Base-by-base conservation (phyloP, 768 basidiomycete genomes). In the Mrakia gelida region DNA sequence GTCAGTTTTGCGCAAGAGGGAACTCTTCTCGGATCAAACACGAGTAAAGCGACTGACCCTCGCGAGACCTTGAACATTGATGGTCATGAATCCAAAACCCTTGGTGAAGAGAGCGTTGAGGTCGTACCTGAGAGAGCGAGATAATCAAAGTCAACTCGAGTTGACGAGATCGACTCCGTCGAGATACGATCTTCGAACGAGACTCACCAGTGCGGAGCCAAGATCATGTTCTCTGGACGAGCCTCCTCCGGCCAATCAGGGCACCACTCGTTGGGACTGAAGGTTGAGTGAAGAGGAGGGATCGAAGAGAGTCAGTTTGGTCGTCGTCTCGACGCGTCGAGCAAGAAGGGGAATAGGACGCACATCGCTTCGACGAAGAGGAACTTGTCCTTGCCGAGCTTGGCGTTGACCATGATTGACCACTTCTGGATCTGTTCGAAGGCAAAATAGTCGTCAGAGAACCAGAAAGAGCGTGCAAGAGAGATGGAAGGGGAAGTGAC, bases 61-160 rank as follows among this genome's bases (percentile, higher is more conserved):
- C 0, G 96, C 92, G 21, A 98, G 85, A 0, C 92, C 94, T 86
- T 98, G 96, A 0, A 98, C 95, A 82, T 98, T 96, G 62, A 94
- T 92, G 0, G 90, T 90, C 84, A 98, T 92, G 81, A 92, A 88
- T 0, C 56, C 34, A 11, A 73, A 73, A 8, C 54, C 32, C 61
- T 97, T 97, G 34, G 85, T 84, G 85, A 98, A 98, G 10, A 99
- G 86, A 10, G 90, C 89, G 75, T 95, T 91, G 10, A 99, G 88
- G 82, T 98, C 96, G 80, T 99, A 98, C 92, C 92, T 94, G 75
- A 9, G 7, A 28, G 59, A 26, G 18, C 8, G 45, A 59, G 38
- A 4, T 43, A 10, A 45, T 62, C 4, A 38, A 38, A 38, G 38
- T 38, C 38, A 38, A 8, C 38, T 38, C 38, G 38, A 38, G 38